phyloP scores from a whole-genome alignment of 257 asterid species.

The Salvia rosmarinus region DNA sequence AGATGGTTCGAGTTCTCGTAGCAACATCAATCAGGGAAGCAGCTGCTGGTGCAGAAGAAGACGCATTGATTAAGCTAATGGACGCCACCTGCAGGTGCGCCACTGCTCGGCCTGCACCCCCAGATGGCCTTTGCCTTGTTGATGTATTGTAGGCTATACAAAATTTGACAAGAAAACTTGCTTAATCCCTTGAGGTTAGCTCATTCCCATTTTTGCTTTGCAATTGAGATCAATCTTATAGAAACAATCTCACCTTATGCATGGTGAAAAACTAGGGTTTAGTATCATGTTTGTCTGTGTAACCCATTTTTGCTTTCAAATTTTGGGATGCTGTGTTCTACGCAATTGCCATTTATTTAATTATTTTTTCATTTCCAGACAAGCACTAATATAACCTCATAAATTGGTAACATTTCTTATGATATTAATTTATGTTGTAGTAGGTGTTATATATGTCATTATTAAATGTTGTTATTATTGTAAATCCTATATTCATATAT shows the following conservation, averaged over 20 bases:
- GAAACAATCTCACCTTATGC: conserved; percentile 1
- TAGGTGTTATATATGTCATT: too few species aligned
- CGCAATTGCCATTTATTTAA: too few species aligned
- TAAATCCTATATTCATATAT: neutral
- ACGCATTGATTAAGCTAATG: conserved; percentile 77
- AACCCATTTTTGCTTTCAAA: neutral
- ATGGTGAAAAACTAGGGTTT: neutral
- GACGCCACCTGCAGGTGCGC: conserved; percentile 96
- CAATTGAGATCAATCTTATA: neutral
- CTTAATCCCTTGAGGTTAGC: conserved; percentile 57
- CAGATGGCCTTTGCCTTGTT: conserved; percentile 92
- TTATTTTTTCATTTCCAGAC: too few species aligned
- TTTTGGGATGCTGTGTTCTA: neutral
- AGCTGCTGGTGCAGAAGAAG: conserved; percentile 90
- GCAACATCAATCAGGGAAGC: conserved; percentile 94
- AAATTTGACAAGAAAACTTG: conserved; percentile 61
- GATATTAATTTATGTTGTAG: too few species aligned
- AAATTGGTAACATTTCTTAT: too few species aligned
- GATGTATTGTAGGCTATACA: conserved; percentile 82
- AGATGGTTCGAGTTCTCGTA: conserved; percentile 98
- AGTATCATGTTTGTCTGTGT: neutral
- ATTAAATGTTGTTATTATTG: neutral
- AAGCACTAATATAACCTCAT: too few species aligned
- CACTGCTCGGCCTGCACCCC: conserved; percentile 97
- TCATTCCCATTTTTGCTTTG: conserved; percentile 17